These are phyloP conservation scores for Pichia sp. DNA, from an alignment of 1,139 yeast species.

Conservation along the genomic window DNA sequence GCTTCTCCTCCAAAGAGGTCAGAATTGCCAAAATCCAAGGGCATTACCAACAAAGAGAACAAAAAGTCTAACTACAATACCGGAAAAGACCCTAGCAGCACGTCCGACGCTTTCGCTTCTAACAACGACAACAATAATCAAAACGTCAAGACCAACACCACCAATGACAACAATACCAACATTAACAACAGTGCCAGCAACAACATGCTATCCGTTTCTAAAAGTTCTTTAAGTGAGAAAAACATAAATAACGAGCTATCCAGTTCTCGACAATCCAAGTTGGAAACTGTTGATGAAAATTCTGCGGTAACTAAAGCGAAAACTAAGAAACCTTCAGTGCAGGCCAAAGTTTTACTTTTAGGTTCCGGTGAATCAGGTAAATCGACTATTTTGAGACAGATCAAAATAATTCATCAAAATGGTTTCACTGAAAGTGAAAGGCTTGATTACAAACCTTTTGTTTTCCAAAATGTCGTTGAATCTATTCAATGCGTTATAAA, in stretches of 20 bases:
- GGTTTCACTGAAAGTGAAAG: conserved; percentile 62
- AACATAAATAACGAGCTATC: not conserved
- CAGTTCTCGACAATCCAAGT: conserved; percentile 2
- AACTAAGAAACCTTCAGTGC: conserved; percentile 23
- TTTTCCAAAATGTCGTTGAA: conserved; percentile 59
- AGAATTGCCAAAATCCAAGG: no score
- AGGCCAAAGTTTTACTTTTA: conserved; percentile 54
- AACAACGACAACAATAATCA: no score
- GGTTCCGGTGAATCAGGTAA: conserved; percentile 82
- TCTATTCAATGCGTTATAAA: conserved; percentile 55
- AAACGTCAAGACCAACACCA: no score
- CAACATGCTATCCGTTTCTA: not conserved
- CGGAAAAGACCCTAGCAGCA: no score
- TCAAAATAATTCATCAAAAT: conserved; percentile 64
- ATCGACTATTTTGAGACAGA: conserved; percentile 68
- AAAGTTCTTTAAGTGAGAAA: not conserved
- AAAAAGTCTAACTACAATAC: no score
- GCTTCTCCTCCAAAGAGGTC: not conserved
- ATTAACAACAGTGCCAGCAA: not conserved
- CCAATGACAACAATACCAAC: not conserved
- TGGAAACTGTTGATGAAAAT: conserved; percentile 8
- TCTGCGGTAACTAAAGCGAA: not conserved
- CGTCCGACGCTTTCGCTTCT: no score
- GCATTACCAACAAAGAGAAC: no score
- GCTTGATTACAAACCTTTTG: conserved; percentile 60